Base-by-base conservation (phyloP, 2,329 filamentous ascomycete species). In the Nothophaeocryptopus gaeumannii region DNA sequence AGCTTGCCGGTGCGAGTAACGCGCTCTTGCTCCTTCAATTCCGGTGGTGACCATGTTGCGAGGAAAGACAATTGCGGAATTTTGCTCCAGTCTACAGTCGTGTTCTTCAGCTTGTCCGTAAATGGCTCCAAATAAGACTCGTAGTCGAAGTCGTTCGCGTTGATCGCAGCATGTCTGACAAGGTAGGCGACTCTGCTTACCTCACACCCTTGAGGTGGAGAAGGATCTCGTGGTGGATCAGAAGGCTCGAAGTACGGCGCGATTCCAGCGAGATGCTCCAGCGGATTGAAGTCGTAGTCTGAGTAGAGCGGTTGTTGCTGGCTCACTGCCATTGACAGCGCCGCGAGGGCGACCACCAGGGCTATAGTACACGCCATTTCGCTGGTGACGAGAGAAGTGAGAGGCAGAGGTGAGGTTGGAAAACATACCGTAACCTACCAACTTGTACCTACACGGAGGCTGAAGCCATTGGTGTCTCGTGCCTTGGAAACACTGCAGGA, bases 1-100 rank as follows among this genome's bases (percentile, higher is more conserved):
- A 84, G 70, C 53, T 74, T 74, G n/a, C 83, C 82, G 13, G 82
- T 76, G 12, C 79, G 73, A 10, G 82, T 85, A 39, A 85, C 63
- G n/a, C 82, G 71, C 58, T 82, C 80, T 11, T 78, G 75, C 7
- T 80, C 72, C 41, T 68, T 75, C 37, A 84, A 71, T 12, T 47
- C 48, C 5, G 83, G 83, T 1, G 78, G 70, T 12, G 72, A 67
- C 82, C 82, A 86, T 30, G 67, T 70, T 1, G 70, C 64, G 16
- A 85, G 68, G 61, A 86, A 86, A 47, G 72, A 74, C 11, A 85
- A 67, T 10, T 74, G 68, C 0, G 78, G 78, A 0, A 82, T 74
- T 50, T 73, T 74, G 54, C 71, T 70, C 82, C 82, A 85, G 54
- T 83, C 73, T 37, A 78, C 74, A 1, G 76, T 79, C 35, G 75